Evolutionary conservation across 306 rosid species (phyloP), one percentile per base, ranked within the genome.

Genomic region (Lathyrus sativus): DNA sequence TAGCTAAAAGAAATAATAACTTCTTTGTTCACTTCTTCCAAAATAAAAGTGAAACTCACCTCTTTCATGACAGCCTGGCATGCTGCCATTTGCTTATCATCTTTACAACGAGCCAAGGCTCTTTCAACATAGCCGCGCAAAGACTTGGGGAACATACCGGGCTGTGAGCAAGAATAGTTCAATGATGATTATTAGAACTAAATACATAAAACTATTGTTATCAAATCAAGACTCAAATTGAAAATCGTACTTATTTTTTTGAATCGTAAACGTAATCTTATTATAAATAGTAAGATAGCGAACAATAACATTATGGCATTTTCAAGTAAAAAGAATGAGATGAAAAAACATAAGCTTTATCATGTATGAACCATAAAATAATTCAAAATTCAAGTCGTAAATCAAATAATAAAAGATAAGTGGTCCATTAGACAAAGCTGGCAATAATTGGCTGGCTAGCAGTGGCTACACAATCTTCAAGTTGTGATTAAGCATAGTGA

Each of bases 41-140:
- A 9, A 29, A 44, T 37, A 55, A 48, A 55, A 68, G 44, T 51
- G 53, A 70, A 64, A 60, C 79, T 75, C 77, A 88, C 99, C 88
- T 90, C 97, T 88, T 87, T 90, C 91, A 95, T 77, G 79, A 84
- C 84, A 48, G 82, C 82, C 82, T 90, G 97, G 86, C 89, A 84
- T 14, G 89, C 91, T 54, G 84, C 65, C 99, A 82, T 88, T 73
- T 87, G 95, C 44, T 37, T 80, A 67, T 95, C 99, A 81, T 83
- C 96, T 80, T 90, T 87, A 84, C 92, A 95, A 26, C 99, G 96
- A 75, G 89, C 87, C 89, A 90, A 83, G 69, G 92, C 97, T 85
- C 96, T 95, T 81, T 87, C 97, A 61, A 91, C 96, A 83, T 95
- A 95, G 59, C 92, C 95, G 50, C 99, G 91, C 65, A 95, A 74